A percentile compares a stretch with the other conserved stretches of the same genome.
Conservation (phyloP, 78 protist genomes). For the Dictyostelium intermedium region DNA sequence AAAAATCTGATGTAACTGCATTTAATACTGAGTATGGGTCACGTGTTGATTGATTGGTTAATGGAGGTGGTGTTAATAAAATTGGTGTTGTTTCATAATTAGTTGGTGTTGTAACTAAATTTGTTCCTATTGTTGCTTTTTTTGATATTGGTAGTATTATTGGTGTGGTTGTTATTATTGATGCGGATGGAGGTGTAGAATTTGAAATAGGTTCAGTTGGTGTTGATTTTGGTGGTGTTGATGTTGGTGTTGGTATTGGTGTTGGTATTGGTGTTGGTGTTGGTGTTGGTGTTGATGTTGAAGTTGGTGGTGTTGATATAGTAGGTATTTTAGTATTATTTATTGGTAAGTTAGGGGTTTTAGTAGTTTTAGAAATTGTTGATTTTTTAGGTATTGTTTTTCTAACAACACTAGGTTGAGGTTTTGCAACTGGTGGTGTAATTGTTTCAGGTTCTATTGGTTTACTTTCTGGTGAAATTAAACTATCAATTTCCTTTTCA, state of each 20-base stretch:
- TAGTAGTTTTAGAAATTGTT: not conserved
- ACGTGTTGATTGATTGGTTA: not conserved
- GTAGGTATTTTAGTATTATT: not conserved
- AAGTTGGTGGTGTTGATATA: not conserved
- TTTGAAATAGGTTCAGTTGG: not conserved
- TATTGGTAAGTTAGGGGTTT: not conserved
- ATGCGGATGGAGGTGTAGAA: not conserved
- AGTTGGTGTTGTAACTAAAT: not conserved
- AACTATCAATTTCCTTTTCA: not conserved
- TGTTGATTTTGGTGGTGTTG: too few relatives aligned
- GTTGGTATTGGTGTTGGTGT: not conserved
- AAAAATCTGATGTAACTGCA: not conserved
- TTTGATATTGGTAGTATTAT: not conserved
- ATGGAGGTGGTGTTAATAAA: not conserved
- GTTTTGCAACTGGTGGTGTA: not conserved
- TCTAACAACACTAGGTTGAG: not conserved
- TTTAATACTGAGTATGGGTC: not conserved
- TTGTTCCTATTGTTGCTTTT: not conserved
- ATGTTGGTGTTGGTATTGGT: not conserved
- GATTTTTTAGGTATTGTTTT: conserved; percentile 13
- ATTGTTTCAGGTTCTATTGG: not conserved
- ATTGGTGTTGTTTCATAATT: not conserved
- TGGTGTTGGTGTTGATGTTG: not conserved
- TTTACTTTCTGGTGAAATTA: not conserved
- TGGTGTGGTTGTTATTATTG: not conserved